Conservation (phyloP, 805 yeast genomes). For the Metschnikowia corniflorae region DNA sequence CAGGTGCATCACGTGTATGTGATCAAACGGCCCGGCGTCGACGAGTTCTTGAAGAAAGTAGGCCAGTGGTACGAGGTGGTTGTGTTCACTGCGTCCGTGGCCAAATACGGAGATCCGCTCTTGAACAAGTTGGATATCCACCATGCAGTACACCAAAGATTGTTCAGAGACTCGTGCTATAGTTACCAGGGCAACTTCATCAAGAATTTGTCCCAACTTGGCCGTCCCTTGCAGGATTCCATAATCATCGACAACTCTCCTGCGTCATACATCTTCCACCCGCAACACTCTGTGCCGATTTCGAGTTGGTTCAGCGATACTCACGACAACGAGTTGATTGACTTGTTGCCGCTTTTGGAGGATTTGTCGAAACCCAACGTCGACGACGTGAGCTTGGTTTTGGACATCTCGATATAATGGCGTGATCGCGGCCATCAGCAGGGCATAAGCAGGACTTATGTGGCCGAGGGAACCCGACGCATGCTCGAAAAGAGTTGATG, state of each 20-base stretch:
- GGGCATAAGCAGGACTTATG: conserved; percentile 21
- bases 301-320: conserved; percentile 98
- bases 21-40: conserved; percentile 97
- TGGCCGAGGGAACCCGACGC: conserved; percentile 7
- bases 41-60: conserved; percentile 78
- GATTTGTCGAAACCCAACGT: conserved; percentile 73
- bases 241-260: conserved; percentile 97
- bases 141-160: conserved; percentile 77
- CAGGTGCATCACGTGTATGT: conserved; percentile 93
- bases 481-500: too few species aligned
- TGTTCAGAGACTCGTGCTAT: conserved; percentile 92
- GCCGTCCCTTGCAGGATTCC: conserved; percentile 80
- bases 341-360: conserved; percentile 84
- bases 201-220: conserved; percentile 89
- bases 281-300: conserved; percentile 95
- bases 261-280: conserved; percentile 96
- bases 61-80: conserved; percentile 91
- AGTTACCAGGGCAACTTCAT: conserved; percentile 93
- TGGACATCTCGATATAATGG: conserved; percentile 62
- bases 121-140: conserved; percentile 81
- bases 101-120: conserved; percentile 94
- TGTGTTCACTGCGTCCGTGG: conserved; percentile 93
- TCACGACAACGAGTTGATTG: conserved; percentile 92
- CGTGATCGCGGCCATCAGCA: conserved; percentile 15
- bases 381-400: conserved; percentile 78